A percentile compares a stretch with the other conserved stretches of the same genome.
phyloP scores from a whole-genome alignment of 2,329 filamentous ascomycete species.

The Sclerotiophoma versabilis region DNA sequence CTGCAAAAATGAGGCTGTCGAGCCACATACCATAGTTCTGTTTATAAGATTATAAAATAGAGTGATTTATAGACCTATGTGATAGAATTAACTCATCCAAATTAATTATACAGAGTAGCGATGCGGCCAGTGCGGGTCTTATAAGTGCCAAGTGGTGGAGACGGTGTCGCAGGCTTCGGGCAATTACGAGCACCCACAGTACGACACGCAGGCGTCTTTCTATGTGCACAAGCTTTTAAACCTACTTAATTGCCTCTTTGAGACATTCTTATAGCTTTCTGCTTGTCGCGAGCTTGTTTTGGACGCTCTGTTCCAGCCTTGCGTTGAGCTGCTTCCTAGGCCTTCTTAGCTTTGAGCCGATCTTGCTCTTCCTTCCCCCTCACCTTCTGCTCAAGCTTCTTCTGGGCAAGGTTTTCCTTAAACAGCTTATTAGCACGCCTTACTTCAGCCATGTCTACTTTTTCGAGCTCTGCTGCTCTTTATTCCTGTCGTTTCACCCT shows the following conservation, averaged over 20 bases:
- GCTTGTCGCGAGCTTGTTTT: neutral
- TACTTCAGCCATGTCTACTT: neutral
- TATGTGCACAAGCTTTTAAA: neutral
- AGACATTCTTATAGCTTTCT: neutral
- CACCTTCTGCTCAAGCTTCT: neutral
- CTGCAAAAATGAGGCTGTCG: too few species aligned
- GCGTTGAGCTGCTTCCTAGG: neutral
- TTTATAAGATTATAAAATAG: too few species aligned
- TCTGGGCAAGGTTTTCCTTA: neutral
- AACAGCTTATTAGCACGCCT: neutral
- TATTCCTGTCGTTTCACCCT: neutral
- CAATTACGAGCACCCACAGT: neutral
- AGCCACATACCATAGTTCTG: too few species aligned
- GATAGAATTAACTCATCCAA: too few species aligned
- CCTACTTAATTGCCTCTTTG: neutral
- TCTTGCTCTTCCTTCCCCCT: neutral
- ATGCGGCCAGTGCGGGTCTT: neutral
- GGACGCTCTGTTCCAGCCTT: neutral
- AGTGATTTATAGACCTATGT: too few species aligned
- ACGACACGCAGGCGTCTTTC: neutral
- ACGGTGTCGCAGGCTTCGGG: neutral
- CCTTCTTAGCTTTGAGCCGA: neutral
- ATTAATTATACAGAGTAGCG: neutral
- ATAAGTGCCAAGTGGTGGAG: neutral
- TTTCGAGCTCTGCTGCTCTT: neutral